Conservation (phyloP, 2,329 filamentous ascomycete species). For the Botrytis galanthina region DNA sequence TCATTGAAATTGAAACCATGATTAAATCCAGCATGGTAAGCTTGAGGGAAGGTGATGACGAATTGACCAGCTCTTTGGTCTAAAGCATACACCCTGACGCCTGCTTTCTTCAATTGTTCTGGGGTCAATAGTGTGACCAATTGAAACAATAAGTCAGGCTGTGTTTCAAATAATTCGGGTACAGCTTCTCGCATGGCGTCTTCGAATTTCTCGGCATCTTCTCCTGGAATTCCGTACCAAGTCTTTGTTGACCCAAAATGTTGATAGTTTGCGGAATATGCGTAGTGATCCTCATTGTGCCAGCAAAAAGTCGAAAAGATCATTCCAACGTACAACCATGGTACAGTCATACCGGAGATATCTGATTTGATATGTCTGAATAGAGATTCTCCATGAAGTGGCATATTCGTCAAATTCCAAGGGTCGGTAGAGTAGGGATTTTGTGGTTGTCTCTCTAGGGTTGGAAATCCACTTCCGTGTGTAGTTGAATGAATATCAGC, state of each 20-base stretch:
- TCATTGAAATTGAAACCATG: slow-evolving; percentile 99
- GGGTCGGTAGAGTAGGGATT: slow-evolving; percentile 85
- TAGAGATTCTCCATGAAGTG: slow-evolving; percentile 84
- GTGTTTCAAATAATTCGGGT: slow-evolving; percentile 93
- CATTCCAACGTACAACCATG: slow-evolving; percentile 99
- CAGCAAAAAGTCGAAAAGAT: slow-evolving; percentile 99
- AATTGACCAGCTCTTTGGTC: slow-evolving; percentile 95
- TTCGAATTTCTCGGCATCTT: slow-evolving; percentile 93
- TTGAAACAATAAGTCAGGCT: slow-evolving; percentile 94
- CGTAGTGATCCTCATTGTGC: slow-evolving; percentile 98
- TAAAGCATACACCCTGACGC: slow-evolving; percentile 89
- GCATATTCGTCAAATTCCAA: slow-evolving; percentile 94
- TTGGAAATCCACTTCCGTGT: slow-evolving; percentile 95
- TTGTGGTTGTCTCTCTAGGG: slow-evolving; percentile 83
- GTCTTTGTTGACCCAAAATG: slow-evolving; percentile 98
- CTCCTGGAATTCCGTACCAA: slow-evolving; percentile 96
- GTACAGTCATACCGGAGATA: slow-evolving; percentile 98
- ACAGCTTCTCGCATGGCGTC: slow-evolving; percentile 92
- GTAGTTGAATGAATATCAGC: slow-evolving; percentile 98
- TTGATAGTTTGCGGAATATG: slow-evolving; percentile 97
- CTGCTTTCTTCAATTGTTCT: slow-evolving; percentile 87
- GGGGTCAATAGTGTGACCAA: slow-evolving; percentile 94
- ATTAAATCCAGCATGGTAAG: slow-evolving; percentile 97
- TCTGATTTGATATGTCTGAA: slow-evolving; percentile 98
- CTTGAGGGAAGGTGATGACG: slow-evolving; percentile 93